Base-by-base conservation (phyloP, 176 grass and related monocot genomes). In the Microstegium vimineum region DNA sequence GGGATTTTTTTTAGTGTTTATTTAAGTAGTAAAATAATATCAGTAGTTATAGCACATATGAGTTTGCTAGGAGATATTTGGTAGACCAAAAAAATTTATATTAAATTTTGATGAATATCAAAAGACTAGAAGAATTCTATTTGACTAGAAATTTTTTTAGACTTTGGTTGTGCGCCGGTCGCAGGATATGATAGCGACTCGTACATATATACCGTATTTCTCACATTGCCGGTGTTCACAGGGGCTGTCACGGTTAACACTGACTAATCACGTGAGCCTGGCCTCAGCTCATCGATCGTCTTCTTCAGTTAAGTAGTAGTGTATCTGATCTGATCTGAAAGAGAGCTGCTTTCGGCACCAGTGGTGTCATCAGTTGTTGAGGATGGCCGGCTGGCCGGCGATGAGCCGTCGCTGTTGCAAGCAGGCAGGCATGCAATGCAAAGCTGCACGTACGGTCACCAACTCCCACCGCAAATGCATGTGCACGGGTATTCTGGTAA, bases 181-280 rank as follows among this genome's bases (percentile, higher is more conserved):
- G n/a, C n/a, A n/a, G n/a, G n/a, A 38, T 8, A 38, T 46, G 81
- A 80, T 32, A 26, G 70, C 9, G 87, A 84, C 76, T 45, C 8
- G 6, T 33, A 40, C 34, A 46, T 14, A 47, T 47, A 47, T 74
- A 63, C 49, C 4, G 4, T 33, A 33, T 33, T 33, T 33, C 33
- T 33, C 33, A 61, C 51, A 42, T 32, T 89, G 77, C 52, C 82
- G 72, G 82, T 52, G 4, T 54, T 40, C 13, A 34, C 49, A 54
- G 81, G 70, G 62, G 18, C 74, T 59, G 74, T 60, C 68, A 59
- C 61, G 12, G 13, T 79, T 74, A 73, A 84, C 46, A 84, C 43
- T 74, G 68, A 79, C 81, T 47, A 38, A 84, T 89, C 69, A 75
- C 87, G 66, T 62, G 76, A 30, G 18, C 32, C 23, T 49, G 34